phyloP scores from a whole-genome alignment of 2,329 filamentous ascomycete genomes.

The Neopestalotiopsis clavispora region DNA sequence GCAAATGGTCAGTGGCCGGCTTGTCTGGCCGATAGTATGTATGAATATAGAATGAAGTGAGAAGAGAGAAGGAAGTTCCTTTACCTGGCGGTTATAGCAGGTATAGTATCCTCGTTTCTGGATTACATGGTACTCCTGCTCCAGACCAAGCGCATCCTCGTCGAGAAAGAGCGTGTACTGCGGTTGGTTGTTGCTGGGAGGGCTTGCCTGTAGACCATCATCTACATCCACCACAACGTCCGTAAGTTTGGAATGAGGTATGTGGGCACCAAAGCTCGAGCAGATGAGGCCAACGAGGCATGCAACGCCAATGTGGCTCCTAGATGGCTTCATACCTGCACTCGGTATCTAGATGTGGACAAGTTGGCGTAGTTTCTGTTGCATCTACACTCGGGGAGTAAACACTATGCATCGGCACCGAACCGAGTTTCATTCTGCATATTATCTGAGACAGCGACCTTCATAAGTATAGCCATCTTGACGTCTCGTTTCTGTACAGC shows the following conservation, averaged over 20 bases:
- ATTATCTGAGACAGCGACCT: constrained; percentile 1
- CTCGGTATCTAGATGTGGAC: background rate
- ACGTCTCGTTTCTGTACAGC: background rate
- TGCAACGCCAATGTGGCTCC: too few relatives aligned
- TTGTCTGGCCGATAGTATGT: background rate
- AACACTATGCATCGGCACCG: background rate
- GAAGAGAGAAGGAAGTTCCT: background rate
- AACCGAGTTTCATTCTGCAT: background rate
- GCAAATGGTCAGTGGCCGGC: too few relatives aligned
- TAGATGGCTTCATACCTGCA: background rate
- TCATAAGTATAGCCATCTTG: constrained; percentile 4
- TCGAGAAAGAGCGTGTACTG: constrained; percentile 4
- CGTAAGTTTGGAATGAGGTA: background rate
- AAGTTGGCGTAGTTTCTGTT: background rate
- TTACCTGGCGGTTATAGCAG: constrained; percentile 14
- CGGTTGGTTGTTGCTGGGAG: background rate
- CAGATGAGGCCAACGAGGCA: background rate
- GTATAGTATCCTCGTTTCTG: constrained; percentile 19
- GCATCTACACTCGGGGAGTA: background rate
- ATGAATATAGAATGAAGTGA: background rate
- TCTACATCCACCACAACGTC: background rate
- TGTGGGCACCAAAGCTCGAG: background rate
- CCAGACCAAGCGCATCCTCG: background rate
- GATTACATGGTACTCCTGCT: background rate
- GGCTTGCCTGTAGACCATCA: background rate